Evolutionary conservation across 768 basidiomycete genomes (phyloP), one percentile per base, ranked within the genome.

Genomic region (Pleurotus ostreatus): DNA sequence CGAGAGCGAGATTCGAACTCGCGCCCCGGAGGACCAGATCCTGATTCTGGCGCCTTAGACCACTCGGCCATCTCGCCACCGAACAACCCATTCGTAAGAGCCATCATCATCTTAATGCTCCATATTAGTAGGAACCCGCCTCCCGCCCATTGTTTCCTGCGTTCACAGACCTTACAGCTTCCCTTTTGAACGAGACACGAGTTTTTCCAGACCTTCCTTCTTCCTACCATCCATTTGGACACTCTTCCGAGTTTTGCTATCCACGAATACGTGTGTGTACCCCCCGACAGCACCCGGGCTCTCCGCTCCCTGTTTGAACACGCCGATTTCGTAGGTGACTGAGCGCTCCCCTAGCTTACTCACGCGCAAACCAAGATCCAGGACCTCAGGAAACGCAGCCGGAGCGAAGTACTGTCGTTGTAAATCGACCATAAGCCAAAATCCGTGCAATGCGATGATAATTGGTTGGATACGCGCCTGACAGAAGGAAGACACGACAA

Each of bases 241-340:
- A 56, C 85, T 85, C 71, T 80, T 84, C 46, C 90, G 71, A 43
- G 79, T 80, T 54, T 62, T 61, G 44, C 77, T 79, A 23, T 83
- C 82, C 2, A 93, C 90, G 64, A 92, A 92, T n/a, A 92, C 90
- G 66, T 93, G 90, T 0, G 88, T 92, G 55, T 92, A 92, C 8
- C 79, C 80, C 1, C 79, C 80, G 16, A 81, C 80, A 11, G 77
- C 80, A 0, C 72, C 72, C 1, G 74, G 72, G 8, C 66, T 65
- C 22, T 40, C 37, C 11, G 15, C 16, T 13, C 71, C 79, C 48
- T 81, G 72, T 47, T 73, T 74, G 63, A 92, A 93, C 13, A 93
- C 84, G 0, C 85, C 91, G 1, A 93, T 78, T 63, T 92, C 89
- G 63, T 93, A 93, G 1, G 81, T 75, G 40, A 88, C 90, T 0